These are phyloP conservation scores for Aspergillus chevalieri DNA, from an alignment of 2,329 filamentous ascomycete species.

Conservation along the genomic window DNA sequence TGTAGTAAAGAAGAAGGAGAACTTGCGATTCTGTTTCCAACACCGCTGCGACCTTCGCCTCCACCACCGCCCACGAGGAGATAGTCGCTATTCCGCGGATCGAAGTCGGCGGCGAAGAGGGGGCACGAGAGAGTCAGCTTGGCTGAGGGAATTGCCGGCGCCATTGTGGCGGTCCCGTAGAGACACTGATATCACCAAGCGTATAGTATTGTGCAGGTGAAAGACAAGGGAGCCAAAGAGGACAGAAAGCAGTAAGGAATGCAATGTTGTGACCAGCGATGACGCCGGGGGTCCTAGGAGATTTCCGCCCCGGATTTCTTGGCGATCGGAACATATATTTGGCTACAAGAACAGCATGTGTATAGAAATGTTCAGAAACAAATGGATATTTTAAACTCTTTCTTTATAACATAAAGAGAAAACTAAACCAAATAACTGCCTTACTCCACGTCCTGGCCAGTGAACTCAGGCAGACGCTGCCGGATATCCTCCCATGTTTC, in stretches of 20 bases:
- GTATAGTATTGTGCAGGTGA: constrained; percentile 1
- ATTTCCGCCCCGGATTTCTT: too few species aligned
- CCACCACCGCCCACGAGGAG: constrained; percentile 83
- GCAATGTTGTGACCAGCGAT: too few species aligned
- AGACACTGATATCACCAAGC: not conserved
- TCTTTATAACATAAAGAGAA: not conserved
- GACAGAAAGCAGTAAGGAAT: not conserved
- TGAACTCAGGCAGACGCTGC: constrained; percentile 74
- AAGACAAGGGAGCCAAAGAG: not conserved
- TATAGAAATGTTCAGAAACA: constrained; percentile 2
- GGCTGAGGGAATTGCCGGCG: constrained; percentile 41
- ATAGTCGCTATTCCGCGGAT: constrained; percentile 67
- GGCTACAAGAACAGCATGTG: not conserved
- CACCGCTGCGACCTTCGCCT: constrained; percentile 71
- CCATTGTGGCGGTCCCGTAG: constrained; percentile 20
- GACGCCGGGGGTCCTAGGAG: too few species aligned
- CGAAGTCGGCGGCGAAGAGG: constrained; percentile 81
- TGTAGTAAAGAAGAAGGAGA: not conserved
- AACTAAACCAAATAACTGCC: not conserved
- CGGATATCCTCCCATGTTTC: constrained; percentile 66
- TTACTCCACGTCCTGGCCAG: constrained; percentile 60
- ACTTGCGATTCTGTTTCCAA: constrained; percentile 79
- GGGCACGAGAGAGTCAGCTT: constrained; percentile 72
- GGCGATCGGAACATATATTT: not conserved
- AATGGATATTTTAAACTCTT: constrained; percentile 11